Conservation (phyloP, 768 basidiomycete genomes). For the Serendipita vermifera region DNA sequence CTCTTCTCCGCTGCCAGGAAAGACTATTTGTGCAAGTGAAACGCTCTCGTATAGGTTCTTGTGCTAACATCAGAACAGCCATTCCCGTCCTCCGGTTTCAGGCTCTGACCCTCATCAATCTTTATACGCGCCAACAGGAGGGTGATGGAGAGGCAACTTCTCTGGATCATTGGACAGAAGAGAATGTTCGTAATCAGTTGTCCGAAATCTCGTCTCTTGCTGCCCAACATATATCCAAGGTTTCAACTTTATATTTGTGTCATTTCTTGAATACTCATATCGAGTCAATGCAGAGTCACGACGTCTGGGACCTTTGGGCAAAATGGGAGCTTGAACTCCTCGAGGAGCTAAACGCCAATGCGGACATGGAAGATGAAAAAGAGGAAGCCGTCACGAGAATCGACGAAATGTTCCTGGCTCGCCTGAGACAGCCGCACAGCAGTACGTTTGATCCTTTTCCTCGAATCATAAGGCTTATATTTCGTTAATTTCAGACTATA, state of each 20-base stretch:
- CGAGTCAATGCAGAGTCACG: constrained; percentile 39
- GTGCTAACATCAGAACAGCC: constrained; percentile 33
- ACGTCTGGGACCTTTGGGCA: constrained; percentile 56
- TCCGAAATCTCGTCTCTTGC: constrained; percentile 31
- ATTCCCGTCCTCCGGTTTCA: constrained; percentile 60
- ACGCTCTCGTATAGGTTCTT: constrained; percentile 10
- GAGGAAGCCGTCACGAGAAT: constrained; percentile 34
- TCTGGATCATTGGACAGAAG: constrained; percentile 43
- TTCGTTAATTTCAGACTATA: constrained; percentile 43
- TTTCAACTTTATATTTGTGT: not conserved
- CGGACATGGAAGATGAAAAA: not conserved
- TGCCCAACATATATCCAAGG: not conserved
- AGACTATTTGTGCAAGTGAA: constrained; percentile 66
- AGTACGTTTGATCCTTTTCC: constrained; percentile 30
- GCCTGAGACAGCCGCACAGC: constrained; percentile 64
- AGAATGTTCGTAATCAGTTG: constrained; percentile 39
- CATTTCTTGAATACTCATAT: not conserved
- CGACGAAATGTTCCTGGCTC: constrained; percentile 45
- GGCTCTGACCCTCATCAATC: constrained; percentile 42
- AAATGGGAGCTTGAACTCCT: constrained; percentile 65
- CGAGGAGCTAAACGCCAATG: constrained; percentile 32
- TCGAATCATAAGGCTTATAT: not conserved
- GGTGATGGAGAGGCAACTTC: constrained; percentile 48
- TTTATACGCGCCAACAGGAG: constrained; percentile 47
- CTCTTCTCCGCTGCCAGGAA: constrained; percentile 53